Evolutionary conservation across 2,329 filamentous ascomycete genomes (phyloP).

Genomic region (Sporothrix euskadiensis): DNA sequence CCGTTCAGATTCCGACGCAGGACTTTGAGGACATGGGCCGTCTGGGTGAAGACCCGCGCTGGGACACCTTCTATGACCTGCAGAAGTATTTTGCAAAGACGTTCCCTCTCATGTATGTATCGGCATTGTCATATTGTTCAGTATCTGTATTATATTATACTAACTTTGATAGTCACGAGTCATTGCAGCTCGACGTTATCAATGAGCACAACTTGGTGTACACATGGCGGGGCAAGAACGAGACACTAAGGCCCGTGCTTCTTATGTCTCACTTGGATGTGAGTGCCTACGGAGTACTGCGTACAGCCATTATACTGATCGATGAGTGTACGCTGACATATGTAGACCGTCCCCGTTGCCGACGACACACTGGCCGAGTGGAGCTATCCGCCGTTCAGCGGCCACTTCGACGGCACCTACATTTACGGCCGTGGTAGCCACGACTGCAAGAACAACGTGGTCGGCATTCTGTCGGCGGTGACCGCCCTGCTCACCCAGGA

Average conservation of each 20-base stretch:
- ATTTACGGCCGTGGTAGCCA: background rate
- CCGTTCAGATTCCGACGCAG: background rate
- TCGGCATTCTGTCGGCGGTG: background rate
- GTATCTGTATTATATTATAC: background rate
- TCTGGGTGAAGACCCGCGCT: background rate
- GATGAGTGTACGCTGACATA: background rate
- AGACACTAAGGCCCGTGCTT: background rate
- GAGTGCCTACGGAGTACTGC: background rate
- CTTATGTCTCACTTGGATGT: background rate
- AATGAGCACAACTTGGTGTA: background rate
- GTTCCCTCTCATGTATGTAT: background rate
- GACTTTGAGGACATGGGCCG: constrained; percentile 2
- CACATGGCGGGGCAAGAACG: background rate
- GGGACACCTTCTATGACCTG: background rate
- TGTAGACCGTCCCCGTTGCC: background rate
- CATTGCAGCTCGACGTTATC: background rate
- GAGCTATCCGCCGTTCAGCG: background rate
- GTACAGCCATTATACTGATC: background rate
- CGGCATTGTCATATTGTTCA: background rate
- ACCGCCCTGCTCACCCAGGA: background rate
- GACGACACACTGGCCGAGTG: background rate
- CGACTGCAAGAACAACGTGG: constrained; percentile 3
- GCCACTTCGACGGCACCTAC: background rate
- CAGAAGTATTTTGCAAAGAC: background rate
- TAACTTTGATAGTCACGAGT: background rate